Base-by-base conservation (phyloP, 768 basidiomycete genomes). In the Tephrocybe sp. region DNA sequence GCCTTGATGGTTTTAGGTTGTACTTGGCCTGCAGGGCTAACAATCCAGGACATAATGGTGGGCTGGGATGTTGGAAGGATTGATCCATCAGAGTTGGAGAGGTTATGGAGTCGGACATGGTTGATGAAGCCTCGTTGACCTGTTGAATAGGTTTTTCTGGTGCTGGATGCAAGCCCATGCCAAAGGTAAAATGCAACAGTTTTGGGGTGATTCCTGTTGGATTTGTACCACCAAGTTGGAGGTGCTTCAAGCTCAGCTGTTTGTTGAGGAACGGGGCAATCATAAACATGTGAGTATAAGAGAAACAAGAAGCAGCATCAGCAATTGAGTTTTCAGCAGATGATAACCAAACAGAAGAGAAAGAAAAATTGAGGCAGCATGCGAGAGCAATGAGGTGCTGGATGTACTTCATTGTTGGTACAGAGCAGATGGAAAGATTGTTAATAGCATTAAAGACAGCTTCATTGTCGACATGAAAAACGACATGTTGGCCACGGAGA, bases 161-260 rank as follows among this genome's bases (percentile, higher is more conserved):
- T 65, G 45, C 49, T 59, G 34, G 56, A 30, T 5, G 65, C 59
- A 42, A 69, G 61, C 12, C 65, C 34, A 61, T n/a, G n/a, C n/a
- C n/a, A n/a, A n/a, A n/a, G n/a, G n/a, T n/a, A n/a, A n/a, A n/a
- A n/a, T n/a, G n/a, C 54, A 52, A 53, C 45, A 25, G 34, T 45
- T 32, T 46, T 27, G 31, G 28, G 16, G 28, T 21, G 19, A 8
- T 13, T 15, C 7, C 7, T n/a, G 43, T 44, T 28, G 5, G 6
- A 16, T 3, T 44, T 19, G 13, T 44, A 44, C 43, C 41, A 43
- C 4, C 13, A 7, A 25, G 41, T 11, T 25, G 41, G 41, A 7
- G 34, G 34, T 5, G 34, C 37, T 38, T 38, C n/a, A 22, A 38
- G 37, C n/a, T 38, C 9, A 22, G 37, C 37, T 38, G 37, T 15